Evolutionary conservation across 108 stramenopile species (phyloP).

Genomic region (Poteriospumella lacustris): DNA sequence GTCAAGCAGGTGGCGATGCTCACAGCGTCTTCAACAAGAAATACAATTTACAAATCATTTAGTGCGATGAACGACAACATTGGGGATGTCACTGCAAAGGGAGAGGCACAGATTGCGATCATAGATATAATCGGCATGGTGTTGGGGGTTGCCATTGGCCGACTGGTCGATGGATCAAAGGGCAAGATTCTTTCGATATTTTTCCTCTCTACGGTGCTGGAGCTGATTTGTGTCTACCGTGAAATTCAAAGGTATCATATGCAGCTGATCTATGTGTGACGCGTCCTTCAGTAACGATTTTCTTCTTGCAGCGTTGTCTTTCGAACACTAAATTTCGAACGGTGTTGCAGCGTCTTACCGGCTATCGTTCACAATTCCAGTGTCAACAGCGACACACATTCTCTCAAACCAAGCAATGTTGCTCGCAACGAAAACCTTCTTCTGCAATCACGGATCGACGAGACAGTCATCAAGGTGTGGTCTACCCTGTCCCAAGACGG

Average conservation of each 20-base stretch:
- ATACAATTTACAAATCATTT: constrained; percentile 80
- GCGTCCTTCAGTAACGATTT: background rate
- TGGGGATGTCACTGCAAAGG: constrained; percentile 90
- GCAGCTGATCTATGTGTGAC: background rate
- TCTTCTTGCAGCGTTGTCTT: constrained; percentile 16
- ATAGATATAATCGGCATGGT: constrained; percentile 79
- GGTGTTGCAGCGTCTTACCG: background rate
- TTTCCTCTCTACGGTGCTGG: constrained; percentile 63
- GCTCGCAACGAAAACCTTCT: background rate
- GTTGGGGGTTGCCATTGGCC: constrained; percentile 67
- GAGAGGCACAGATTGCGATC: constrained; percentile 89
- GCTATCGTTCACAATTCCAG: background rate
- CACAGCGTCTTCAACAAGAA: constrained; percentile 76
- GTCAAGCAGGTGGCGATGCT: constrained; percentile 81
- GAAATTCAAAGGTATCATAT: constrained; percentile 55
- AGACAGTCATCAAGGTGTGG: background rate
- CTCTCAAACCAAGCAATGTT: background rate
- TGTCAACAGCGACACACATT: background rate
- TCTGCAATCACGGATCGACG: background rate
- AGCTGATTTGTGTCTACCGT: constrained; percentile 77
- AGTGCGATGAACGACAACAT: constrained; percentile 73
- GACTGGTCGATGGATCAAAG: constrained; percentile 11
- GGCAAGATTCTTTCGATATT: constrained; percentile 54
- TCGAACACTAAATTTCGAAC: background rate
- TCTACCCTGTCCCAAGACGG: too few species aligned